Conservation (phyloP, 2,329 filamentous ascomycete genomes). For the Trichoderma arundinaceum region DNA sequence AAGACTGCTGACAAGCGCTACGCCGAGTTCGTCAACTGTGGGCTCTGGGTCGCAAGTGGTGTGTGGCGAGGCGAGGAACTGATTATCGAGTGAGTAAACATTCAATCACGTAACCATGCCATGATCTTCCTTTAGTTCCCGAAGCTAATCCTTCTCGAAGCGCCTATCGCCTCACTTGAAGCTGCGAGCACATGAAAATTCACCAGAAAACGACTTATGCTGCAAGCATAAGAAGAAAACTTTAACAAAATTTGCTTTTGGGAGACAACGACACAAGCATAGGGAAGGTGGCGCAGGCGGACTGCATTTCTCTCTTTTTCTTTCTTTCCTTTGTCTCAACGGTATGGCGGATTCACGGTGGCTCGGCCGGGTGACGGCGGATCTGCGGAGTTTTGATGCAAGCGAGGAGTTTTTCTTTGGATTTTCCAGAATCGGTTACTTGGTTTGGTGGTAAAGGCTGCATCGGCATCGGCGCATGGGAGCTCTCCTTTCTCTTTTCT, state of each 20-base stretch:
- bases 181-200: not conserved
- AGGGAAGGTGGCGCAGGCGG: conserved; percentile 18
- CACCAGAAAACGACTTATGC: conserved; percentile 2
- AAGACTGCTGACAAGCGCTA: conserved; percentile 58
- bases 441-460: conserved; percentile 23
- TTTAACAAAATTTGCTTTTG: not conserved
- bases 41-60: conserved; percentile 57
- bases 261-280: conserved; percentile 11
- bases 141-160: conserved; percentile 27
- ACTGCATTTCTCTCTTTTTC: conserved; percentile 5
- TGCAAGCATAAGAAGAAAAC: conserved; percentile 4
- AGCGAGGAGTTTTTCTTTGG: conserved; percentile 31
- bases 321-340: not conserved
- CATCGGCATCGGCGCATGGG: conserved; percentile 26
- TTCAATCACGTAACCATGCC: conserved; percentile 16
- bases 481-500: not conserved
- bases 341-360: conserved; percentile 18
- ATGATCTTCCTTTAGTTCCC: conserved; percentile 1
- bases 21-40: conserved; percentile 55
- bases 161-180: conserved; percentile 34
- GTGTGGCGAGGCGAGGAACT: conserved; percentile 54
- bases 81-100: conserved; percentile 51
- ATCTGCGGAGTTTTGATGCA: conserved; percentile 31
- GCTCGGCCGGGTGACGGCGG: conserved; percentile 18
- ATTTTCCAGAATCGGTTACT: conserved; percentile 11